Evolutionary conservation across 805 yeast genomes (phyloP), one percentile per base, ranked within the genome.

Genomic region (Yarrowia alimentaria): DNA sequence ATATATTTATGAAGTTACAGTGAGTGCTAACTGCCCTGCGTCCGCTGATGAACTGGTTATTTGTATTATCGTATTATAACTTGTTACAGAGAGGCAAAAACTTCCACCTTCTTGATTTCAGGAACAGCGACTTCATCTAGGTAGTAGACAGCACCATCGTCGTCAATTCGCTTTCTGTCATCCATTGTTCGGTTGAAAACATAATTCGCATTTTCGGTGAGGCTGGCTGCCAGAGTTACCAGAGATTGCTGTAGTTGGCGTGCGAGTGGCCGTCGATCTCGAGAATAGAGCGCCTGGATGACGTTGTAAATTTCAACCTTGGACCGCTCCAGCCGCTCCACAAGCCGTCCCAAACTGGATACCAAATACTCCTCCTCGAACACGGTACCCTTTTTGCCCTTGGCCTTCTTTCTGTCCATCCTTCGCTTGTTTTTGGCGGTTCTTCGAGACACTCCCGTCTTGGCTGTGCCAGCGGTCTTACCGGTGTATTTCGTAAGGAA

Each of bases 321-420:
- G 0, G 95, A 84, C 57, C 77, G 80, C 35, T 79, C 77, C 53
- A 93, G 68, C 59, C 99, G 78, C 51, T 88, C 97, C 25, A 88
- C 68, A 64, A 93, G 74, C 63, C 99, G 80, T 4, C 95, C 93
- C 53, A 87, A 80, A 3, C 97, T 90, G 58, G 79, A 80, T 40
- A 93, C 82, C 52, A 93, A 76, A 65, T 93, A 93, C 65, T 93
- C 98, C 65, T 93, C 99, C 66, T 93, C 99, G 62, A 93, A 93
- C 16, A 93, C 85, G 6, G 97, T 91, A 38, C 98, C 98, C 70
- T 93, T 93, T 72, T 94, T 88, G 54, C 99, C 99, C 60, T 95
- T 80, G 2, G 99, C 99, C 54, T 81, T 78, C 70, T 93, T 93
- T 61, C 99, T 79, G 64, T 91, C 99, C 67, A 91, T 97, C 58